Evolutionary conservation across 1,284 basidiomycete species (phyloP).

Genomic region (Ceratobasidium sp.): DNA sequence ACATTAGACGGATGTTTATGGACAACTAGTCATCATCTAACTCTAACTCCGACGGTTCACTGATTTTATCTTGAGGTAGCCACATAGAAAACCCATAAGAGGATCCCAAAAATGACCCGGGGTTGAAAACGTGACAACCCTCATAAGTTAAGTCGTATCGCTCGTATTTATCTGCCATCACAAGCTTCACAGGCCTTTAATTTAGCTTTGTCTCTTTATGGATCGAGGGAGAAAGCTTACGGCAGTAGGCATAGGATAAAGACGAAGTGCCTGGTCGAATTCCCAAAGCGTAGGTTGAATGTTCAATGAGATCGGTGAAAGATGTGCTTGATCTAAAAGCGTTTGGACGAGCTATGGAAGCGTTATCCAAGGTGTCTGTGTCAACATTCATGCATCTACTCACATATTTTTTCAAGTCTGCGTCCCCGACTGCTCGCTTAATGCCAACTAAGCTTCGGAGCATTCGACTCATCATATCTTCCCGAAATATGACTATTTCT

Average conservation of each 20-base stretch:
- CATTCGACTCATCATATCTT: constrained; percentile 95
- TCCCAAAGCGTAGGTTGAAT: constrained; percentile 92
- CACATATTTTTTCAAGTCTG: constrained; percentile 88
- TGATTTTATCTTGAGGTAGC: constrained; percentile 80
- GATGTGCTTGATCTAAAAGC: constrained; percentile 90
- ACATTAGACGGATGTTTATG: background rate
- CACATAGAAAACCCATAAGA: constrained; percentile 90
- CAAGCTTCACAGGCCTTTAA: constrained; percentile 67
- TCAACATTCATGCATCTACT: constrained; percentile 54
- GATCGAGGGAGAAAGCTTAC: constrained; percentile 64
- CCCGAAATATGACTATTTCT: constrained; percentile 94
- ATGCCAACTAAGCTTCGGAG: constrained; percentile 90
- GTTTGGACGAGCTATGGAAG: constrained; percentile 86
- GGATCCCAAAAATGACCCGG: constrained; percentile 86
- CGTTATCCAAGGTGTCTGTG: constrained; percentile 16
- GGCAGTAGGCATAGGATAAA: constrained; percentile 95
- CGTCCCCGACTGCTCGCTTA: constrained; percentile 79
- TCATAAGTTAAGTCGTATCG: constrained; percentile 97
- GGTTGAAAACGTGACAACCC: constrained; percentile 98
- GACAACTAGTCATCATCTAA: constrained; percentile 33
- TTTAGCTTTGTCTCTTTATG: constrained; percentile 26
- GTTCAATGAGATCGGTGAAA: constrained; percentile 85
- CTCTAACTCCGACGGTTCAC: constrained; percentile 69
- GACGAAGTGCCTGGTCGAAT: constrained; percentile 89
- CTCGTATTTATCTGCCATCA: constrained; percentile 98